A percentile compares a stretch with the other conserved stretches of the same genome.
These are phyloP conservation scores for Aphanomyces invadans DNA, from an alignment of 352 stramenopile genomes.

Conservation along the genomic window DNA sequence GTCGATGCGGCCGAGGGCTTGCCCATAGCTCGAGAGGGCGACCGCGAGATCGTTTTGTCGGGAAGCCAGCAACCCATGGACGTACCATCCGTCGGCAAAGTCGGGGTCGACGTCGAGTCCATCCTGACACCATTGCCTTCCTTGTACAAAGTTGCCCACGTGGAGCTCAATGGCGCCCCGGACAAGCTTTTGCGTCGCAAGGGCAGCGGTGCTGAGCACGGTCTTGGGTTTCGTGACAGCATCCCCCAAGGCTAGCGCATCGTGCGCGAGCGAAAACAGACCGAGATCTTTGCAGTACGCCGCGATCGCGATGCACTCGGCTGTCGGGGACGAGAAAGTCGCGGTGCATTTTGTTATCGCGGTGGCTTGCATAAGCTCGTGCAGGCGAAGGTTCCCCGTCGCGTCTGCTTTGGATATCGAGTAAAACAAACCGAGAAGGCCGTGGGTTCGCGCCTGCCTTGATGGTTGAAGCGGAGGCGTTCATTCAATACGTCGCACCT, in stretches of 20 bases:
- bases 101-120: constrained; percentile 1
- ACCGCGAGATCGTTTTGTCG: constrained; percentile 32
- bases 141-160: not conserved
- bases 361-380: constrained; percentile 60
- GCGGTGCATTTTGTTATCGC: constrained; percentile 25
- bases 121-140: not conserved
- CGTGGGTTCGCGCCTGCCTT: constrained; percentile 31
- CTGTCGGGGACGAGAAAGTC: constrained; percentile 16
- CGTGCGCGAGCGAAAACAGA: constrained; percentile 33
- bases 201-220: not conserved
- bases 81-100: constrained; percentile 19
- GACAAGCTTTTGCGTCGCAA: constrained; percentile 10
- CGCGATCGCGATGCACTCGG: constrained; percentile 57
- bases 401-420: constrained; percentile 34
- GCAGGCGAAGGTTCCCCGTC: constrained; percentile 52
- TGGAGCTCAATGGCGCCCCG: constrained; percentile 8
- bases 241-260: constrained; percentile 37
- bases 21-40: constrained; percentile 48
- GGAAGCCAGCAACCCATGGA: not conserved
- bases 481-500: no score
- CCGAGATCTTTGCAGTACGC: constrained; percentile 39
- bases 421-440: constrained; percentile 56
- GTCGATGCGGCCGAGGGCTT: constrained; percentile 33
- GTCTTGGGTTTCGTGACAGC: constrained; percentile 13
- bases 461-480: not conserved